phyloP scores from a whole-genome alignment of 257 asterid genomes.

The Nicotiana benthamiana region DNA sequence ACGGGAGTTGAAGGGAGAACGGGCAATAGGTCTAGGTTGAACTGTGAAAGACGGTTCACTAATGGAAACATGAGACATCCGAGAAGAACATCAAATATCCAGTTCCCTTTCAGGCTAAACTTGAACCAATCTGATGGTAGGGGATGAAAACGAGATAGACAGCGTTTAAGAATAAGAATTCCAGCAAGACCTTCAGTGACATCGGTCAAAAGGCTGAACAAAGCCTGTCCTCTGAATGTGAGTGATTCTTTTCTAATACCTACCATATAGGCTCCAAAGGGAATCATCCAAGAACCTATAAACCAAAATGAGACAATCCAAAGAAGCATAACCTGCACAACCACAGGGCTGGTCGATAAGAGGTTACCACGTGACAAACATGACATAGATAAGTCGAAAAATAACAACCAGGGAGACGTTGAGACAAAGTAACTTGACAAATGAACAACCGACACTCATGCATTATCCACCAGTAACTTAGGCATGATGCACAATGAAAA shows the following conservation, averaged over 20 bases:
- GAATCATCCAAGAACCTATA: slow-evolving; percentile 96
- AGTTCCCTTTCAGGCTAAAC: slow-evolving; percentile 69
- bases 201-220: slow-evolving; percentile 91
- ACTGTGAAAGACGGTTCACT: slow-evolving; percentile 78
- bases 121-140: slow-evolving; percentile 87
- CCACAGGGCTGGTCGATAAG: not conserved
- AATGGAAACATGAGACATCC: slow-evolving; percentile 90
- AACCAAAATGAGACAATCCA: slow-evolving; percentile 97
- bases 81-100: slow-evolving; percentile 62
- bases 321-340: slow-evolving; percentile 72
- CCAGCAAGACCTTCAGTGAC: slow-evolving; percentile 94
- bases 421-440: not conserved
- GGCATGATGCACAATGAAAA: not conserved
- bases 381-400: not conserved
- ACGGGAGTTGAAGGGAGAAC: slow-evolving; percentile 71
- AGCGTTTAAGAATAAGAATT: slow-evolving; percentile 63
- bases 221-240: slow-evolving; percentile 82
- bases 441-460: not conserved
- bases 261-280: slow-evolving; percentile 73
- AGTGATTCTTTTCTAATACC: slow-evolving; percentile 83
- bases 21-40: slow-evolving; percentile 72
- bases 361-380: not conserved
- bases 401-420: not conserved
- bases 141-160: slow-evolving; percentile 70
- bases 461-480: not conserved